Base-by-base conservation (phyloP, 345 rosid species). In the Brassica juncea region DNA sequence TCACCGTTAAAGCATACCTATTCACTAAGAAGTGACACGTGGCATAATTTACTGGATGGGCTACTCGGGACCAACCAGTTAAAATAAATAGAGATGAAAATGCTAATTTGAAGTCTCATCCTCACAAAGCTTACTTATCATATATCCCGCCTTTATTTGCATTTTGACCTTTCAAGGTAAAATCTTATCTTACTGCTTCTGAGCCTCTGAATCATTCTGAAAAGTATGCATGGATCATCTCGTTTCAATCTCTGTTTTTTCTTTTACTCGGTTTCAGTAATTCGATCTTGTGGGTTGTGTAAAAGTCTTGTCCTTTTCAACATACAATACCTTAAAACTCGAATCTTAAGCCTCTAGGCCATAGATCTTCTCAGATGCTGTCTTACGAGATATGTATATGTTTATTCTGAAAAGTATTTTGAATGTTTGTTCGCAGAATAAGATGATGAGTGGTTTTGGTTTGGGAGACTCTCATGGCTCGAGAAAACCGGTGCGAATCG, bases 401-500 rank as follows among this genome's bases (percentile, higher is more conserved):
- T 35, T 49, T 14, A 32, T 58, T 10, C 59, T 68, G 4, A 60
- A 6, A 11, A 14, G 19, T 15, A 14, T 61, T 5, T 64, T 70
- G 30, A 52, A 52, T 70, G 55, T 65, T 52, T 58, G 44, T 49
- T 49, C 28, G 73, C 23, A 62, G 32, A 8, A 59, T 70, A 37
- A 71, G 77, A 85, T 90, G 92, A 82, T 85, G 67, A 83, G 54
- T 12, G 74, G 28, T 32, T 39, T 58, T 58, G 75, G 77, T 14
- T 31, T 69, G 9, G 63, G 81, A 52, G 82, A 75, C 23, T 7
- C 44, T 7, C 80, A 86, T 1, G 88, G 83, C 6, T 88, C 87
- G 32, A 78, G 59, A 57, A 80, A 78, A 8, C 84, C 87, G 14
- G 90, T 91, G 10, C 84, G 93, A 37, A 88, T 92, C 4, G 97